These are phyloP conservation scores for Groenewaldozyma sp. DNA, from an alignment of 1,139 yeast species.

Conservation along the genomic window DNA sequence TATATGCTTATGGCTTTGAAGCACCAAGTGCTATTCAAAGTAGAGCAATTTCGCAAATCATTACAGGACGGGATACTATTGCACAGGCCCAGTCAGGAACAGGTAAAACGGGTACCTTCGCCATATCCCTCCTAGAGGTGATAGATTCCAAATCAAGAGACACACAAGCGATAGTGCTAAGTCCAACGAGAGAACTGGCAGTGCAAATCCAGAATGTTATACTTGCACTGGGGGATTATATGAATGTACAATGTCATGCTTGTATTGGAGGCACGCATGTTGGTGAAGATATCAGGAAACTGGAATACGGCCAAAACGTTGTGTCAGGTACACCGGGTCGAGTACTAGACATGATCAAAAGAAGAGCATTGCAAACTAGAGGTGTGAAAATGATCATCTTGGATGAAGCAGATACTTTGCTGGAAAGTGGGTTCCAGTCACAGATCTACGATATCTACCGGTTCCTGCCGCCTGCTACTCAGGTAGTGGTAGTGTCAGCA, in stretches of 20 bases:
- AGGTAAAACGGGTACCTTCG: slow-evolving; percentile 94
- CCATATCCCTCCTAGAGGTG: slow-evolving; percentile 82
- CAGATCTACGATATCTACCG: slow-evolving; percentile 86
- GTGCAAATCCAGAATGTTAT: slow-evolving; percentile 82
- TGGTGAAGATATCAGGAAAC: slow-evolving; percentile 66
- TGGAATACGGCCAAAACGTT: slow-evolving; percentile 77
- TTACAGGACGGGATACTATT: slow-evolving; percentile 81
- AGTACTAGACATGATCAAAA: slow-evolving; percentile 76
- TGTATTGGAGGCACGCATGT: slow-evolving; percentile 89
- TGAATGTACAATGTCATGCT: slow-evolving; percentile 75
- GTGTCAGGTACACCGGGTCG: slow-evolving; percentile 97
- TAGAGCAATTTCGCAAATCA: slow-evolving; percentile 86
- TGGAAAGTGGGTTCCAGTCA: slow-evolving; percentile 85
- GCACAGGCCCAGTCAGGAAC: slow-evolving; percentile 99
- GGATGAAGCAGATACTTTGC: slow-evolving; percentile 92
- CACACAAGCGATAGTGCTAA: slow-evolving; percentile 57
- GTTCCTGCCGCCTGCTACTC: slow-evolving; percentile 68
- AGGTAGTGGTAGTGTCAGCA: slow-evolving; percentile 92
- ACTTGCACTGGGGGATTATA: slow-evolving; percentile 73
- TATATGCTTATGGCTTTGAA: slow-evolving; percentile 87
- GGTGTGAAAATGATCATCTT: slow-evolving; percentile 72
- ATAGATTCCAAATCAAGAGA: slow-evolving; percentile 60
- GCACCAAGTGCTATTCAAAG: slow-evolving; percentile 94
- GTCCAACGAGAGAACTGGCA: slow-evolving; percentile 96
- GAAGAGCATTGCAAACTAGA: slow-evolving; percentile 59